phyloP scores from a whole-genome alignment of 495 filamentous ascomycete genomes.

The Aspergillus cavernicola region DNA sequence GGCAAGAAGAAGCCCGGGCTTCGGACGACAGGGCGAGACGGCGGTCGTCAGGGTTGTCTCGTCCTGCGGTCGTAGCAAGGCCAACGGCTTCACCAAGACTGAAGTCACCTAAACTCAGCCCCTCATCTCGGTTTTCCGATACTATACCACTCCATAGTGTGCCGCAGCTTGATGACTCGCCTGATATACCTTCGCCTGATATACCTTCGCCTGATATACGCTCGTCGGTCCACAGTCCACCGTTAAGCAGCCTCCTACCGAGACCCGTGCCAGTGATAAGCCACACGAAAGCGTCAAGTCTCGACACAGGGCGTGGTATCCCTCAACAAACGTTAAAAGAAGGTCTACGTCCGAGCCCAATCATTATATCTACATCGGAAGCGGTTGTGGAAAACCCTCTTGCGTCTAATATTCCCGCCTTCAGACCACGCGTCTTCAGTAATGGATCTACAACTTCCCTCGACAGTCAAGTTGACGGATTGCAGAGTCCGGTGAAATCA shows the following conservation, averaged over 20 bases:
- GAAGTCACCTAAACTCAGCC: slow-evolving; percentile 33
- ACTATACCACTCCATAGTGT: slow-evolving; percentile 17
- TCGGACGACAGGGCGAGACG: slow-evolving; percentile 29
- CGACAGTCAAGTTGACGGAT: slow-evolving; percentile 27
- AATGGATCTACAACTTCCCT: slow-evolving; percentile 34
- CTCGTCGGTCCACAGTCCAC: slow-evolving; percentile 20
- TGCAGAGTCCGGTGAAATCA: slow-evolving; percentile 44
- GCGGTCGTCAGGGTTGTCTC: slow-evolving; percentile 36
- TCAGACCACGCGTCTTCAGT: slow-evolving; percentile 40
- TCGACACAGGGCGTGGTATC: slow-evolving; percentile 29
- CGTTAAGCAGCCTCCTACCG: slow-evolving; percentile 20
- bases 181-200: slow-evolving; percentile 21
- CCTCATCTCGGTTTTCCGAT: slow-evolving; percentile 26
- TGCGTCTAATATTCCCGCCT: slow-evolving; percentile 28
- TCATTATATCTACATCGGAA: slow-evolving; percentile 27
- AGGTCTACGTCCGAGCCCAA: slow-evolving; percentile 33
- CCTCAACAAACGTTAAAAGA: slow-evolving; percentile 11
- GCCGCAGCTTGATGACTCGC: slow-evolving; percentile 21
- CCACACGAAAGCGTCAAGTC: slow-evolving; percentile 40
- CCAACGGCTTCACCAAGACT: slow-evolving; percentile 40
- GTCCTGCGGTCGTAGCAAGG: slow-evolving; percentile 26
- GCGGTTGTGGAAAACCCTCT: slow-evolving; percentile 21
- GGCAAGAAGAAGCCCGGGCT: slow-evolving; percentile 34
- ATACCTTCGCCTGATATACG: slow-evolving; percentile 19
- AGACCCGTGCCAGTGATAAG: slow-evolving; percentile 17